Evolutionary conservation across 1,284 basidiomycete genomes (phyloP), one percentile per base, ranked within the genome.

Genomic region (Pascua guehoae): DNA sequence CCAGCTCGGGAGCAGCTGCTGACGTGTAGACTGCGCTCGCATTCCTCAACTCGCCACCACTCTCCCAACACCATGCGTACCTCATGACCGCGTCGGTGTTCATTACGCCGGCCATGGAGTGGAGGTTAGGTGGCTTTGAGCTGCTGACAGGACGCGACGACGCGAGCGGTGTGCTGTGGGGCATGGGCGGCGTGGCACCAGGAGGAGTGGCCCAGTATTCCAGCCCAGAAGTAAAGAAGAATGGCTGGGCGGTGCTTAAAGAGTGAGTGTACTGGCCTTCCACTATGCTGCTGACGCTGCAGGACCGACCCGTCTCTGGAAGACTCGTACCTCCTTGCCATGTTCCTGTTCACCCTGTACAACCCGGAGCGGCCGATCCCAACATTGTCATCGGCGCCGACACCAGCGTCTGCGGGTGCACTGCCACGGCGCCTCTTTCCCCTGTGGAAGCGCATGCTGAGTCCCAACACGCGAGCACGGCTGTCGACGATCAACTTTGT

Each of bases 81-180:
- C 81, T 76, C 16, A 56, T 87, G 55, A 79, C 85, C 5, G 84
- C 86, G 56, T 86, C 89, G 2, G 84, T 98, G 61, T 98, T 96
- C 71, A 84, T 98, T 40, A 79, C 79, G 0, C 72, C 74, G 0
- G 90, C 92, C 0, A 91, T 95, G 17, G 96, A 99, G 79, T 98
- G 94, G 95, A 89, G 89, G 70, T 79, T 98, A 10, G 94, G 89
- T 38, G 95, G 95, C 1, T 94, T 98, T 68, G 96, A 99, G 67
- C 78, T 94, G 1, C 77, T 98, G 66, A 94, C 77, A 12, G 70
- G 72, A 4, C 66, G 71, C 48, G 74, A 78, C 24, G 74, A 78
- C 47, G 62, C 67, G 5, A 54, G 67, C 40, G 79, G 66, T 32
- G 66, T 75, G 46, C 59, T 66, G 64, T 75, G 92, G 90, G 86